Conservation (phyloP, 805 yeast genomes). For the Komagataella mondaviorum region DNA sequence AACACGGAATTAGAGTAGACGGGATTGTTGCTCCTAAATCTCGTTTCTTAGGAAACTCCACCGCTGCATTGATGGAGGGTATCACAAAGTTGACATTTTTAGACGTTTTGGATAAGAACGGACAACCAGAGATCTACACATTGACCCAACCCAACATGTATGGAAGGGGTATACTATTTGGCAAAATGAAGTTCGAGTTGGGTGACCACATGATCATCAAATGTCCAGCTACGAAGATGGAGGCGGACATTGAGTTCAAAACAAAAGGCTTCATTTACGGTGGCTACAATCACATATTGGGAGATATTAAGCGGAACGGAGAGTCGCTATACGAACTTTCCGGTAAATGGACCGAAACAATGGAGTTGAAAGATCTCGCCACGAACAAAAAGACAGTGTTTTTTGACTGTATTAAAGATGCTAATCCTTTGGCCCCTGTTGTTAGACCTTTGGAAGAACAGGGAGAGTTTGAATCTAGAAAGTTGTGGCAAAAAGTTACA, state of each 20-base stretch:
- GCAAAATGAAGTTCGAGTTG: conserved; percentile 77
- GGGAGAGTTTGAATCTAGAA: conserved; percentile 68
- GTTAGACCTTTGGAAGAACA: conserved; percentile 76
- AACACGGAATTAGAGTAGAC: conserved; percentile 68
- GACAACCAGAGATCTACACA: conserved; percentile 54
- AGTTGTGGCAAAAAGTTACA: conserved; percentile 72
- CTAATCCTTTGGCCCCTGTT: conserved; percentile 42
- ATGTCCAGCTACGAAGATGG: conserved; percentile 42
- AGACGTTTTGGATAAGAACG: conserved; percentile 33
- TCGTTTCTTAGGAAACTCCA: conserved; percentile 83
- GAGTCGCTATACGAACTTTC: conserved; percentile 50
- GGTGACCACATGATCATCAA: conserved; percentile 84
- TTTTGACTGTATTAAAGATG: conserved; percentile 41
- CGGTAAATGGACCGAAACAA: conserved; percentile 90
- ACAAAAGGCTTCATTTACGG: conserved; percentile 93
- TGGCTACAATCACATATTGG: conserved; percentile 80
- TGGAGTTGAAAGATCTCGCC: conserved; percentile 47
- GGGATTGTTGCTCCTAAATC: conserved; percentile 85
- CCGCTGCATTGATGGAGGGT: conserved; percentile 97
- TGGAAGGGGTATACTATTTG: conserved; percentile 86
- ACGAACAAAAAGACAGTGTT: conserved; percentile 35
- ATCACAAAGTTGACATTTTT: conserved; percentile 55
- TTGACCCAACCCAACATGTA: conserved; percentile 94
- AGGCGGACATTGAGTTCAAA: conserved; percentile 84
- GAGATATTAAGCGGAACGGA: conserved; percentile 45